Evolutionary conservation across 257 asterid genomes (phyloP), one percentile per base, ranked within the genome.

Genomic region (Oldenlandia corymbosa): DNA sequence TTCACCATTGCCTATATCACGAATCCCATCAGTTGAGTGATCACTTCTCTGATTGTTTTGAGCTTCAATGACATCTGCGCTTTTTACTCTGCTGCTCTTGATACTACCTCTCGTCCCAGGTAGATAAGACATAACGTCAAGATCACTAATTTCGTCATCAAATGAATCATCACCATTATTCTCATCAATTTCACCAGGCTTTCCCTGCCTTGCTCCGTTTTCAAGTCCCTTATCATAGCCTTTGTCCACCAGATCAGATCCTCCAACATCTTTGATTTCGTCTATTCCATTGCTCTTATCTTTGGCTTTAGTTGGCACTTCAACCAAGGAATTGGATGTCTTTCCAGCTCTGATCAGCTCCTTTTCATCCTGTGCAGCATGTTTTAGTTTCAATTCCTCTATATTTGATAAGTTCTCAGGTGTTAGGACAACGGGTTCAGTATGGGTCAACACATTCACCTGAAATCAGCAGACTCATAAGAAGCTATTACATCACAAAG

Each of bases 361-460:
- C 68, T 2, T 52, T 56, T 69, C 36, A 77, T 89, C 96, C 75
- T 89, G 96, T 10, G 61, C 66, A 48, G 78, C 68, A 54, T 89
- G 95, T 66, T 32, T 32, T 75, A 58, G 14, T 75, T 85, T 80
- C 72, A 79, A 70, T 27, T 71, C 0, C 31, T 70, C 61, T 26
- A 92, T 82, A 4, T 10, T 26, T 17, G 3, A 17, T 65, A 81
- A 81, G 5, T 77, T 28, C 6, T 64, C 43, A 30, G 72, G 58
- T 0, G 28, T 2, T 54, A 88, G 73, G 1, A 50, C 50, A 53
- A 77, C 80, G 31, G 71, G 75, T 63, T 71, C 53, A 20, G 72
- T 73, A 76, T 92, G 99, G 36, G 86, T 81, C 78, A 92, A 78
- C 60, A 90, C 91, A 68, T 89, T 85, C 72, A 92, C 97, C 98